phyloP scores from a whole-genome alignment of 2,329 filamentous ascomycete species.

The Penicillium decumbens region DNA sequence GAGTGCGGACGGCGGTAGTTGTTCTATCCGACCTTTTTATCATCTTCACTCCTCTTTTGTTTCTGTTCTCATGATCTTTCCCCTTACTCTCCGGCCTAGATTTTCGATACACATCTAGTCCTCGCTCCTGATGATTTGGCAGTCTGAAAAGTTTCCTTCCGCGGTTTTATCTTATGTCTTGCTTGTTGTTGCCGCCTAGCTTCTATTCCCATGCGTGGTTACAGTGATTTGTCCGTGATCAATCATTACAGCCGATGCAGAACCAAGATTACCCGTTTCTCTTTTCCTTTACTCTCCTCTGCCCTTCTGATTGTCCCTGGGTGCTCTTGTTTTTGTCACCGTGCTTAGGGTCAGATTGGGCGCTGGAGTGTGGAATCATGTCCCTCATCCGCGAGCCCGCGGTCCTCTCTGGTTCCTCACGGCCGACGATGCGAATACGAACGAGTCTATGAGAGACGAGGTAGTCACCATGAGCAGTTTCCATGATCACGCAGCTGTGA shows the following conservation, averaged over 20 bases:
- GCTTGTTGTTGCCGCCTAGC: conserved; percentile 27
- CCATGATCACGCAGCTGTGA: conserved; percentile 3
- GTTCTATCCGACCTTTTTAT: conserved; percentile 19
- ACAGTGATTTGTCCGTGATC: conserved; percentile 33
- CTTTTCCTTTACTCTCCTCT: conserved; percentile 5
- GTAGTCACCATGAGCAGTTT: conserved; percentile 10
- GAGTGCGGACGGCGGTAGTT: conserved; percentile 12
- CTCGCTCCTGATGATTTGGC: conserved; percentile 32
- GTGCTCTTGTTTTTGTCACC: conserved; percentile 13
- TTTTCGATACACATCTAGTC: conserved; percentile 31
- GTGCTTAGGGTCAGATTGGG: conserved; percentile 3
- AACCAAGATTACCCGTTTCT: conserved; percentile 26
- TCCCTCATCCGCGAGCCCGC: background rate
- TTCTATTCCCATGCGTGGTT: conserved; percentile 34
- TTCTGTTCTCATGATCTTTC: conserved; percentile 29
- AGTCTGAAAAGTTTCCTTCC: conserved; percentile 36
- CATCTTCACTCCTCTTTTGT: conserved; percentile 16
- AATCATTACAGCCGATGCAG: conserved; percentile 35
- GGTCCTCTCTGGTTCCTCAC: background rate
- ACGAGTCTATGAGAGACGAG: conserved; percentile 13
- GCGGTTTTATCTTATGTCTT: conserved; percentile 20
- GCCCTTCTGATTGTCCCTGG: conserved; percentile 9
- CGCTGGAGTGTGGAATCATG: conserved; percentile 2
- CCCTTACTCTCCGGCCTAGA: conserved; percentile 27
- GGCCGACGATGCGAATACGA: conserved; percentile 14